Evolutionary conservation across 768 basidiomycete genomes (phyloP).

Genomic region (Psilocybe cubensis): DNA sequence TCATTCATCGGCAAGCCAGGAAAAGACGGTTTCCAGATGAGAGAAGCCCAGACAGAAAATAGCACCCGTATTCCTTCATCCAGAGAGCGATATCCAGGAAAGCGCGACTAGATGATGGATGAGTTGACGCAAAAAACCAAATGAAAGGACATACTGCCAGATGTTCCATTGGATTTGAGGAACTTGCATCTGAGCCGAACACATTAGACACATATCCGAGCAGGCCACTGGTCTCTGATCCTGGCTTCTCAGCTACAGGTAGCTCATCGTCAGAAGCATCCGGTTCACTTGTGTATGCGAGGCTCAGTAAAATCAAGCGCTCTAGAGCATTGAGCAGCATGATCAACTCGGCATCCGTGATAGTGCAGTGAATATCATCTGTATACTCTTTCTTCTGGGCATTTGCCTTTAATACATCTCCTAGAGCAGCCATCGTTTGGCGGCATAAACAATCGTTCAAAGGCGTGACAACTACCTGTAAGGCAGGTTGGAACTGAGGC

Average conservation of each 20-base stretch:
- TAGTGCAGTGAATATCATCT: slow-evolving; percentile 48
- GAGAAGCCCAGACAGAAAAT: slow-evolving; percentile 73
- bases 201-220: slow-evolving; percentile 92
- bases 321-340: slow-evolving; percentile 88
- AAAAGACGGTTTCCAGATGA: slow-evolving; percentile 51
- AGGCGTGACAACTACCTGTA: slow-evolving; percentile 69
- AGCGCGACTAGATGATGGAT: slow-evolving; percentile 52
- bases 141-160: slow-evolving; percentile 49
- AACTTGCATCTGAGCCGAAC: slow-evolving; percentile 72
- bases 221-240: slow-evolving; percentile 63
- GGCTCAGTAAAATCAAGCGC: slow-evolving; percentile 73
- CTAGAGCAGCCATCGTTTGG: slow-evolving; percentile 62
- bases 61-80: slow-evolving; percentile 83
- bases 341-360: slow-evolving; percentile 81
- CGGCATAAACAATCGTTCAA: slow-evolving; percentile 80
- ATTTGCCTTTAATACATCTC: slow-evolving; percentile 54
- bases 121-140: background rate
- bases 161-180: slow-evolving; percentile 53
- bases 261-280: slow-evolving; percentile 61
- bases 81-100: slow-evolving; percentile 77
- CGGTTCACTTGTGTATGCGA: slow-evolving; percentile 59
- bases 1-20: slow-evolving; percentile 64
- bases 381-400: slow-evolving; percentile 35
- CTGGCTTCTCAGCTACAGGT: slow-evolving; percentile 51
- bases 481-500: slow-evolving; percentile 77